These are phyloP conservation scores for Chrysochromulina tobinii DNA, from an alignment of 78 protist genomes.

Conservation along the genomic window DNA sequence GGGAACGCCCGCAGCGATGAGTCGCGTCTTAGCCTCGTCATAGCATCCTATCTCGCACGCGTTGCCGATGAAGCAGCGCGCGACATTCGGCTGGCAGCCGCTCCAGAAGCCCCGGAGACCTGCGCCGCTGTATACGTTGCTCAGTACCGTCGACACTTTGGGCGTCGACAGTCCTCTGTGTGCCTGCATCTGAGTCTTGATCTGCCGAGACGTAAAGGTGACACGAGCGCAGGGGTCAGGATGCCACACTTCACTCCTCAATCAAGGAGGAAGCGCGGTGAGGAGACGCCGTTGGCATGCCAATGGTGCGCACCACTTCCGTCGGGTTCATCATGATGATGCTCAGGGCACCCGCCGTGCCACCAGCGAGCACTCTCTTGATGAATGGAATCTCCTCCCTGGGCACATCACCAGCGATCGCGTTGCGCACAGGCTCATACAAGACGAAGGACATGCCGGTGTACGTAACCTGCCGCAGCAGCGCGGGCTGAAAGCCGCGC, in stretches of 20 bases:
- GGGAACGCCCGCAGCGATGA: not conserved
- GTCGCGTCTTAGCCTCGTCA: not conserved
- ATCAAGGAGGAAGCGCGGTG: too few relatives aligned
- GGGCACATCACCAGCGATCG: not conserved
- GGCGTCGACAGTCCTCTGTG: not conserved
- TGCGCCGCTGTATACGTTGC: not conserved
- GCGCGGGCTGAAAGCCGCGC: constrained; percentile 45
- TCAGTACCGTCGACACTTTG: not conserved
- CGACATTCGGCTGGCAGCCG: constrained; percentile 36
- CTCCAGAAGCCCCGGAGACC: constrained; percentile 38
- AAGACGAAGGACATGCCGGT: constrained; percentile 47
- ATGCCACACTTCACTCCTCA: too few relatives aligned
- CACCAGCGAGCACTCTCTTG: constrained; percentile 46
- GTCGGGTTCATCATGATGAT: constrained; percentile 45
- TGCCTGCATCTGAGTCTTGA: constrained; percentile 48
- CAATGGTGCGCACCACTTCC: constrained; percentile 28
- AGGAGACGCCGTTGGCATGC: too few relatives aligned
- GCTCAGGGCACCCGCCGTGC: constrained; percentile 44
- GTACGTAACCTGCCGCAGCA: constrained; percentile 44
- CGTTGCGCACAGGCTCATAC: constrained; percentile 42
- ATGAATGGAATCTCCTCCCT: constrained; percentile 8
- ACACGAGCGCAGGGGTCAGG: too few relatives aligned
- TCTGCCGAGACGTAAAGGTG: too few relatives aligned
- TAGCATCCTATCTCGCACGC: constrained; percentile 39
- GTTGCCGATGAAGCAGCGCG: constrained; percentile 38